Evolutionary conservation across 2,329 filamentous ascomycete species (phyloP), one percentile per base, ranked within the genome.

Genomic region (Paracorniculantispora psalliotae): DNA sequence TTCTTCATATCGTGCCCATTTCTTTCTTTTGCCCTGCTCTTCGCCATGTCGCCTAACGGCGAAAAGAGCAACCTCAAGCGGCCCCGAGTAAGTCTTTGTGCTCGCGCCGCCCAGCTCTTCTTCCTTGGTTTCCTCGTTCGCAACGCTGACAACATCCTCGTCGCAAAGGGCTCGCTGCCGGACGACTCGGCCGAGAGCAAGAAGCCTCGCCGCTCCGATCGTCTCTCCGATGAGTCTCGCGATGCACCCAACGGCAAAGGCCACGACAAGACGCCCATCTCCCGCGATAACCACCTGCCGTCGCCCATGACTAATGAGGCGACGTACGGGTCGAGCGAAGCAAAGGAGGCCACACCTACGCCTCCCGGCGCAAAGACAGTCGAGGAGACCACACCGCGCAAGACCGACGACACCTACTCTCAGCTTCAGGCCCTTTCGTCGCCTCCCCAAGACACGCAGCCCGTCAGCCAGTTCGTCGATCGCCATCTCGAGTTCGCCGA

Each of bases 61-160:
- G 89, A 94, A 75, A 90, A 90, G 79, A 92, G 88, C 78, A 88
- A 90, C 77, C 85, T 94, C 77, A 96, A 96, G 80, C 87, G 91
- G 71, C 84, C 79, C 66, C 83, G 88, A 73, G 91, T 94, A 80
- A 71, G 83, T 59, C 56, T 59, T 59, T 59, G 33, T 52, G 56
- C 56, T 59, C 56, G 56, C 56, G 56, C 48, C 56, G 56, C 41
- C 48, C 56, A 52, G 8, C 19, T 59, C 10, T 52, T 59, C 28
- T 47, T 47, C 33, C 41, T 52, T 52, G 30, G 39, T 59, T 63
- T 37, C 59, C 62, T 66, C 54, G 58, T 59, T 63, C 63, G 60
- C 70, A 64, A 47, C 48, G 56, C 56, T 59, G 56, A 59, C 56
- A 37, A 52, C 56, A 21, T 39, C 28, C 41, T 37, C 41, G 39